A percentile compares a stretch with the other conserved stretches of the same genome.
Conservation (phyloP, 257 asterid species). For the Solanum phureja region DNA sequence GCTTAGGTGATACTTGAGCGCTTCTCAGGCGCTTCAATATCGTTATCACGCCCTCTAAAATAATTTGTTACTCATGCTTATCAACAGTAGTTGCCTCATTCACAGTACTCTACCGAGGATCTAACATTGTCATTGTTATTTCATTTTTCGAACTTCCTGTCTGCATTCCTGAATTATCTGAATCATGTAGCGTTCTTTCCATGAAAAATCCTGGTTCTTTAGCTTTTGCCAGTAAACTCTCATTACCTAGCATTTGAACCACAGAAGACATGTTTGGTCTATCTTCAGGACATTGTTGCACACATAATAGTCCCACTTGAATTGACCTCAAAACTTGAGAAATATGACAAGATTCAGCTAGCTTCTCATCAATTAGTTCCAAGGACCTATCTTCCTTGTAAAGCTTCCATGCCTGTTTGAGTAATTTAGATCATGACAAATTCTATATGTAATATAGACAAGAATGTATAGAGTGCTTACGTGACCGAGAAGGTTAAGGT, state of each 20-base stretch:
- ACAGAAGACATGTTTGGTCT: neutral
- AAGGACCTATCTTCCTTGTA: neutral
- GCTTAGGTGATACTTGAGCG: neutral
- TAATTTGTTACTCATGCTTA: neutral
- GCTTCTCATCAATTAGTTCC: neutral
- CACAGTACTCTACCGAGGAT: neutral
- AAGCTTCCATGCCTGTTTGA: conserved; percentile 2
- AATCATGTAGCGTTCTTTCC: neutral
- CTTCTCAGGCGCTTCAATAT: neutral
- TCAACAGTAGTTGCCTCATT: neutral
- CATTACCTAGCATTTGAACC: neutral
- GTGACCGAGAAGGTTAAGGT: conserved; percentile 25
- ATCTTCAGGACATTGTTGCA: neutral
- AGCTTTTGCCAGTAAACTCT: neutral
- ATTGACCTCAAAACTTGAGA: neutral
- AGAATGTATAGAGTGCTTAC: neutral
- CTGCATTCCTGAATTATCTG: neutral
- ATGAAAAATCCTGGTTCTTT: conserved; percentile 1
- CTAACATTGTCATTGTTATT: neutral
- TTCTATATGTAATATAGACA: neutral
- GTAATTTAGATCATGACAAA: neutral
- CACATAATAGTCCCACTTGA: neutral
- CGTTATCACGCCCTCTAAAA: neutral
- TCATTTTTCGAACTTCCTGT: neutral
- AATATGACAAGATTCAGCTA: neutral